phyloP scores from a whole-genome alignment of 1,139 yeast genomes.

The Diutina rugosa region DNA sequence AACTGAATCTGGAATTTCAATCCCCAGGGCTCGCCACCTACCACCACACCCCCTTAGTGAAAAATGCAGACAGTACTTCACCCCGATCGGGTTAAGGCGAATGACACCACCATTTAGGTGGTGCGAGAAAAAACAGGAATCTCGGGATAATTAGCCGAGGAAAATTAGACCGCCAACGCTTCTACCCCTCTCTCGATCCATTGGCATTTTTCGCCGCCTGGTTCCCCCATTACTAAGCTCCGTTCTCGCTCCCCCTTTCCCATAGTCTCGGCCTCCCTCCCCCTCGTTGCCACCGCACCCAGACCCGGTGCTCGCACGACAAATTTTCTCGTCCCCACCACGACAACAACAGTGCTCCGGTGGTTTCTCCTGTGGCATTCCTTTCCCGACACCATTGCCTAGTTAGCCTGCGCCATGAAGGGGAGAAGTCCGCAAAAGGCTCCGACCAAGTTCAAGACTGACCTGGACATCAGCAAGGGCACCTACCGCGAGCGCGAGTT shows the following conservation, averaged over 20 bases:
- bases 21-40: not conserved
- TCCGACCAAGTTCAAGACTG: slow-evolving; percentile 53
- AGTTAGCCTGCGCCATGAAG: not conserved
- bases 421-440: slow-evolving; percentile 1
- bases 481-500: slow-evolving; percentile 54
- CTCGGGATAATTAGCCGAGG: too few species aligned
- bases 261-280: not conserved
- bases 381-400: not conserved
- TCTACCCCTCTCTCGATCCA: too few species aligned
- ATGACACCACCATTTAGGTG: not conserved
- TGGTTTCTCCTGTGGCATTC: not conserved
- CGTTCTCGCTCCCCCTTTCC: not conserved
- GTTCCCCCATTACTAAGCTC: too few species aligned
- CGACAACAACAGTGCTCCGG: not conserved
- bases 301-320: not conserved
- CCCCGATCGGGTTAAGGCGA: not conserved
- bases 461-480: slow-evolving; percentile 47
- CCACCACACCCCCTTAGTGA: not conserved
- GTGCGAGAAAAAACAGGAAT: too few species aligned
- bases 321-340: not conserved
- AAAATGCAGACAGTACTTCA: not conserved
- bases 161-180: too few species aligned
- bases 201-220: too few species aligned
- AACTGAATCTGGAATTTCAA: not conserved
- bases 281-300: not conserved